Conservation (phyloP, 2,329 filamentous ascomycete species). For the Trichoderma koningii region DNA sequence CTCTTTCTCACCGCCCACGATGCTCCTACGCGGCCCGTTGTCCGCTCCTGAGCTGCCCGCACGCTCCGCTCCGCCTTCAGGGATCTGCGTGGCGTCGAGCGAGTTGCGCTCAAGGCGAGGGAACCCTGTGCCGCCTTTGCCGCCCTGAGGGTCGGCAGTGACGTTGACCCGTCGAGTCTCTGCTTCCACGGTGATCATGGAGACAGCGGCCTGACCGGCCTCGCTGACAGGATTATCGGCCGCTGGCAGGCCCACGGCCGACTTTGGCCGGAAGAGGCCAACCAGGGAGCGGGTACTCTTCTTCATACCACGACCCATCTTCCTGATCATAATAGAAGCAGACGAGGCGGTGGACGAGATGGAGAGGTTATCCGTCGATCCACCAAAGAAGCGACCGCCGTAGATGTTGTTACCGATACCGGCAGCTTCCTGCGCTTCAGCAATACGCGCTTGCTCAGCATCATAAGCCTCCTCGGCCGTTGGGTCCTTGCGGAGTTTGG, state of each 20-base stretch:
- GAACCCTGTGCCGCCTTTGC: constrained; percentile 75
- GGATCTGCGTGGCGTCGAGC: constrained; percentile 63
- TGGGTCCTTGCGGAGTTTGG: constrained; percentile 68
- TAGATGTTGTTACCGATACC: constrained; percentile 95
- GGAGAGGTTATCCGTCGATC: constrained; percentile 92
- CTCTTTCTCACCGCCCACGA: constrained; percentile 86
- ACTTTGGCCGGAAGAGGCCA: constrained; percentile 93
- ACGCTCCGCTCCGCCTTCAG: constrained; percentile 51
- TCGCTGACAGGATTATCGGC: constrained; percentile 68
- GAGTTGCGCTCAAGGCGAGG: constrained; percentile 83
- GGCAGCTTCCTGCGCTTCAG: constrained; percentile 85
- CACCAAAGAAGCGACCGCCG: constrained; percentile 79
- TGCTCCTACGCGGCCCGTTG: constrained; percentile 74
- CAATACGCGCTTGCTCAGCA: constrained; percentile 88
- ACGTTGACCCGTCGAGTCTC: constrained; percentile 83
- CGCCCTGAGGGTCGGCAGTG: constrained; percentile 67
- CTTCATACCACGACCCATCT: constrained; percentile 99
- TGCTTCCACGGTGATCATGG: constrained; percentile 94
- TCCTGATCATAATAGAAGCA: constrained; percentile 90
- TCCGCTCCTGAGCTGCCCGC: constrained; percentile 60
- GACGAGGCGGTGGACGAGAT: constrained; percentile 89
- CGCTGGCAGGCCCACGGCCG: constrained; percentile 74
- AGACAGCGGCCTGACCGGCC: constrained; percentile 79
- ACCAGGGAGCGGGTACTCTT: constrained; percentile 88
- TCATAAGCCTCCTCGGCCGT: constrained; percentile 67